phyloP scores from a whole-genome alignment of 345 rosid genomes.

The Eucalyptus lansdowneana region DNA sequence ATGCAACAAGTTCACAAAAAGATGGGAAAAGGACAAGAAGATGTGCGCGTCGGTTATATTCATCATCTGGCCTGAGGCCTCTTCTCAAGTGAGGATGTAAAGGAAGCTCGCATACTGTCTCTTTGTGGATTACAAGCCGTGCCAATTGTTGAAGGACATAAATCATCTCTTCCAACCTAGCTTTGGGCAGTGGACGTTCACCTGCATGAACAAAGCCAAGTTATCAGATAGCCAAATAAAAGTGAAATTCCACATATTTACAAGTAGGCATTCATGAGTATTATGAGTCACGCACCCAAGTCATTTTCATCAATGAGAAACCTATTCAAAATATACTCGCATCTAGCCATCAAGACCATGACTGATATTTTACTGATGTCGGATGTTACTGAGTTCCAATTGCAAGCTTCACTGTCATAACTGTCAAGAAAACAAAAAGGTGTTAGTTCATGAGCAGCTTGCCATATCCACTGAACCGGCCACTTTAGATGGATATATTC shows the following conservation, averaged over 20 bases:
- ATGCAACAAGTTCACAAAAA: slow-evolving; percentile 75
- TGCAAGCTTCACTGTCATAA: slow-evolving; percentile 24
- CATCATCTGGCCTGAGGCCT: slow-evolving; percentile 22
- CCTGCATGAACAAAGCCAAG: slow-evolving; percentile 28
- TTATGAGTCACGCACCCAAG: slow-evolving; percentile 30
- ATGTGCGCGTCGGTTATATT: slow-evolving; percentile 35
- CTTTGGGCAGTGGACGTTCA: slow-evolving; percentile 48
- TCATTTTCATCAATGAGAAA: slow-evolving; percentile 61
- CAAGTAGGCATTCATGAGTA: neutral
- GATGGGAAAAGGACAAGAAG: slow-evolving; percentile 79
- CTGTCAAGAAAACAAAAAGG: slow-evolving; percentile 12
- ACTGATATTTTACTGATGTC: slow-evolving; percentile 73
- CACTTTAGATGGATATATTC: neutral
- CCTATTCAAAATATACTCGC: slow-evolving; percentile 60
- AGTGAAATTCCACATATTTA: neutral
- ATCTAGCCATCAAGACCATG: slow-evolving; percentile 51
- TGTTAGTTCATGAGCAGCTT: neutral
- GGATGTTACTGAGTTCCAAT: slow-evolving; percentile 52
- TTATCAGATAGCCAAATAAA: neutral
- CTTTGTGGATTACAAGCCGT: slow-evolving; percentile 45
- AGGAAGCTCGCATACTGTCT: slow-evolving; percentile 59
- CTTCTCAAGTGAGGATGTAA: slow-evolving; percentile 40
- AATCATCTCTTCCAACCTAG: slow-evolving; percentile 76
- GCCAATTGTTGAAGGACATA: slow-evolving; percentile 59
- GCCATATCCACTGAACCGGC: neutral